phyloP scores from a whole-genome alignment of 371 early-diverging fungal species.

The Saksenaea vasiformis region DNA sequence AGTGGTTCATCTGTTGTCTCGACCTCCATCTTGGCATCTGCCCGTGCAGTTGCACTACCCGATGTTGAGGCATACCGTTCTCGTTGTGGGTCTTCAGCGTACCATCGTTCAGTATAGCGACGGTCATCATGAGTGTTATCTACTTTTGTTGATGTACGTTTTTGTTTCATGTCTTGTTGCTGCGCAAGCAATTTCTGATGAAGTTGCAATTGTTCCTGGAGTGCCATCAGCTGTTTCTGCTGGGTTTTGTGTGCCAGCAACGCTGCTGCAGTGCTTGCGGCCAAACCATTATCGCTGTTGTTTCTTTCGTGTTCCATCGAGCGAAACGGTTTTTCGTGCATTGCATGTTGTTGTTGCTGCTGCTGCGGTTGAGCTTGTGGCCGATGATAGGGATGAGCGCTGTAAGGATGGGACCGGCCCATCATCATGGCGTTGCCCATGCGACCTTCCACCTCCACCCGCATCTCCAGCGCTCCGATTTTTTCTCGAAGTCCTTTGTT shows the following conservation, averaged over 20 bases:
- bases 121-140: background rate
- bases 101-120: background rate
- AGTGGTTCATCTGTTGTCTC: background rate
- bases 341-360: constrained; percentile 36
- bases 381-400: background rate
- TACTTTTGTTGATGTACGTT: background rate
- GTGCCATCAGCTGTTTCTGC: constrained; percentile 18
- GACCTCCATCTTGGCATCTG: background rate
- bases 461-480: constrained; percentile 44
- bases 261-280: constrained; percentile 18
- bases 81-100: background rate
- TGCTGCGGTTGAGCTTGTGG: constrained; percentile 6
- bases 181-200: constrained; percentile 16
- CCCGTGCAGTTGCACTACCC: background rate
- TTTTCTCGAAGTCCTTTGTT: constrained; percentile 52
- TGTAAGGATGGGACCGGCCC: constrained; percentile 7
- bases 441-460: constrained; percentile 32
- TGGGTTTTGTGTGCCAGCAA: constrained; percentile 23
- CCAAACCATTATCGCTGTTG: background rate
- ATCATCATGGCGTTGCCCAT: constrained; percentile 8
- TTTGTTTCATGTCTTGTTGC: constrained; percentile 4
- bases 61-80: background rate
- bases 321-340: background rate
- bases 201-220: constrained; percentile 18
- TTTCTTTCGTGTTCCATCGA: background rate